Evolutionary conservation across 495 filamentous ascomycete genomes (phyloP).

Genomic region (Melanomma pulvis-pyrius): DNA sequence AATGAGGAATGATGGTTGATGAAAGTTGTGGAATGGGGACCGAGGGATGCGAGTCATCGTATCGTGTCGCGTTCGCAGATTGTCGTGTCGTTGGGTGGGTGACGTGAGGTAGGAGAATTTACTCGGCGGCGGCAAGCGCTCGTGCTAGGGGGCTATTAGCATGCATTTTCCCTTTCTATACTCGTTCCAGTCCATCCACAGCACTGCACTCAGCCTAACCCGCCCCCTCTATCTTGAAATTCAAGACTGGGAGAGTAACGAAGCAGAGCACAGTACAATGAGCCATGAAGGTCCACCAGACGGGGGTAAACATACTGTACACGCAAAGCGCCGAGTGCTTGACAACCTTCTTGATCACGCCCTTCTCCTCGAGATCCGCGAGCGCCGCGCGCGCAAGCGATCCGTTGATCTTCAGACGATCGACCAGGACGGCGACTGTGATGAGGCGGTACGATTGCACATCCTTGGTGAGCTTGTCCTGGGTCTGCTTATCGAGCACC

Average conservation of each 20-base stretch:
- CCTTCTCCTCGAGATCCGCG: constrained; percentile 94
- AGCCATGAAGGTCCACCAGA: neutral
- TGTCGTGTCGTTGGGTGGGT: constrained; percentile 1
- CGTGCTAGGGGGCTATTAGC: constrained; percentile 33
- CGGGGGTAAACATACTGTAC: constrained; percentile 79
- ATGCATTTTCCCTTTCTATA: neutral
- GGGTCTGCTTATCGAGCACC: constrained; percentile 69
- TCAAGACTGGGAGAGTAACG: neutral
- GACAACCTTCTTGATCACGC: constrained; percentile 97
- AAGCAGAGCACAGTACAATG: neutral
- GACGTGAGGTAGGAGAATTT: constrained; percentile 18
- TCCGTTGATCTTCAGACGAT: constrained; percentile 99
- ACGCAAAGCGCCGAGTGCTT: constrained; percentile 95
- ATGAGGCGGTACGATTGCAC: constrained; percentile 99
- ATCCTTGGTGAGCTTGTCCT: constrained; percentile 90
- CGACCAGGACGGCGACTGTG: constrained; percentile 97
- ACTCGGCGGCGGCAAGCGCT: constrained; percentile 42
- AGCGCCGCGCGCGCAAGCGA: constrained; percentile 88
- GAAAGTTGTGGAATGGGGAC: constrained; percentile 9
- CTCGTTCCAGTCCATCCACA: neutral
- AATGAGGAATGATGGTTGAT: constrained; percentile 21
- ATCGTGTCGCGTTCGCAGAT: neutral
- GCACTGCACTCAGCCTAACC: neutral
- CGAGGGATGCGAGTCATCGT: neutral
- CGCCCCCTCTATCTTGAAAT: neutral